These are phyloP conservation scores for Geotrichum restrictum DNA, from an alignment of 1,139 yeast species.

Conservation along the genomic window DNA sequence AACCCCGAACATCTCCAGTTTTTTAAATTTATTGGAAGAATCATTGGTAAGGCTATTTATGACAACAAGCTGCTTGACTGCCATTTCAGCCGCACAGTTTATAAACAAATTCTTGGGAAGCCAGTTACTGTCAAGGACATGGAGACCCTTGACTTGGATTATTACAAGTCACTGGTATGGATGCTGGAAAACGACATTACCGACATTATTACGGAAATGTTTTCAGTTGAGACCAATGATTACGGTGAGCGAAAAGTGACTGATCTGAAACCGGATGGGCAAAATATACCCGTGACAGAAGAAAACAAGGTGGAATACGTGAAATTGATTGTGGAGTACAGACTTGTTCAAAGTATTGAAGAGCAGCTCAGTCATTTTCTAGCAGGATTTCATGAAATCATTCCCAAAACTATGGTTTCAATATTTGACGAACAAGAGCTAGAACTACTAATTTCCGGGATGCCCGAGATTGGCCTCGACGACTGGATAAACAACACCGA, in stretches of 20 bases:
- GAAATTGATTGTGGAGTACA: conserved; percentile 75
- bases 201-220: conserved; percentile 93
- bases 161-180: conserved; percentile 90
- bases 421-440: conserved; percentile 95
- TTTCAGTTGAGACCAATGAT: conserved; percentile 89
- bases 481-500: conserved; percentile 90
- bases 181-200: conserved; percentile 94
- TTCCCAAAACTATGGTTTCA: conserved; percentile 76
- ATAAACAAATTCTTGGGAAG: conserved; percentile 76
- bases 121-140: conserved; percentile 85
- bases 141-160: conserved; percentile 91
- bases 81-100: conserved; percentile 92
- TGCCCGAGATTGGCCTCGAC: conserved; percentile 91
- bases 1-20: conserved; percentile 91
- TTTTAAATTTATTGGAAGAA: conserved; percentile 89
- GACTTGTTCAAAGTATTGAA: conserved; percentile 74
- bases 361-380: conserved; percentile 86
- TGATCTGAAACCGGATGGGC: conserved; percentile 78
- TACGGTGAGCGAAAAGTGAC: conserved; percentile 82
- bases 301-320: conserved; percentile 90
- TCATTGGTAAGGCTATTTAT: conserved; percentile 89
- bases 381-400: conserved; percentile 84
- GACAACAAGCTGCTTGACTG: conserved; percentile 88
- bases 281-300: conserved; percentile 82
- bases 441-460: conserved; percentile 85